Base-by-base conservation (phyloP, 208 protist genomes). In the Wallacemonas collosoma region DNA sequence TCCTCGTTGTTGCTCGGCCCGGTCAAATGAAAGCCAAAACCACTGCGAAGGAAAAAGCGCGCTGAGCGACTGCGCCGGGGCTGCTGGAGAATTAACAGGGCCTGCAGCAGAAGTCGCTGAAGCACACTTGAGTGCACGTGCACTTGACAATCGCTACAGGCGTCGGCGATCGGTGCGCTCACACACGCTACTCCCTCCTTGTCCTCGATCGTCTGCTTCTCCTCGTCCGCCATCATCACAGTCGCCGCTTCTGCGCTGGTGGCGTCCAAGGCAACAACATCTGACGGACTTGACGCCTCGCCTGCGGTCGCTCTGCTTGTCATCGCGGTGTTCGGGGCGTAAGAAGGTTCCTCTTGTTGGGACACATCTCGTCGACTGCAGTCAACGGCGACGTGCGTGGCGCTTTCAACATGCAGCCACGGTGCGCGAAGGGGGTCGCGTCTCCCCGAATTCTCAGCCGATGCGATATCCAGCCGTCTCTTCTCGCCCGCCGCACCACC, bases 31-130 rank as follows among this genome's bases (percentile, higher is more conserved):
- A 62, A 43, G 56, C 56, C 56, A 43, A 62, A 62, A 15, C 60
- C 60, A 51, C 14, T 3, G 43, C 11, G 4, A 15, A 65, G 11
- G 11, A 39, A 68, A 68, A 87, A 87, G 3, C 78, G 40, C 2
- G 64, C 82, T 11, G 77, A 72, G n/a, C 73, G 78, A 57, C 78
- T 83, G 35, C 82, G 71, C 2, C 70, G 61, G 1, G 82, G 82
- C 15, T 76, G 68, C 48, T 76, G 62, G 9, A 87, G 60, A 65
- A 77, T 74, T 15, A 83, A 62, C 12, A 87, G 60, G 35, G 72
- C 66, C 69, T 83, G 82, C 40, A 79, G 44, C 67, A 83, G 41
- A 48, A 44, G 43, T 12, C 77, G 82, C 12, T 75, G 74, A 17
- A 77, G 40, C 47, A 64, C 44, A 35, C 36, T 56, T 44, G 60